Base-by-base conservation (phyloP, 352 stramenopile genomes). In the Pythium rishiriense region DNA sequence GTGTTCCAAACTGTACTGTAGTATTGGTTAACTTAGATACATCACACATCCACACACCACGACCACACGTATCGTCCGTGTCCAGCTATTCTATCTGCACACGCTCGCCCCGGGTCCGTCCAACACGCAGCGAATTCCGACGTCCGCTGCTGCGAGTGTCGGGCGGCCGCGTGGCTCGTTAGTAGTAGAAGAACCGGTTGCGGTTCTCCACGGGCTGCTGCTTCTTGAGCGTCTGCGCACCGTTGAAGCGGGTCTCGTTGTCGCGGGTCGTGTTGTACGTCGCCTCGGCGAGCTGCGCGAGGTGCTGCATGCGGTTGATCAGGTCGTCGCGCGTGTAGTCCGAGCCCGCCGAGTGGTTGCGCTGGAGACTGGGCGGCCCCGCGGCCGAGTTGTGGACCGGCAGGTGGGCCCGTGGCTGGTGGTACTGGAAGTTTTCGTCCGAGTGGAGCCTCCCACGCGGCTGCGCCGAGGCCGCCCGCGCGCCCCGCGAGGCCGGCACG, bases 171-270 rank as follows among this genome's bases (percentile, higher is more conserved):
- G 8, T 39, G 15, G 15, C 52, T 37, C 11, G 14, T 11, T 59
- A 60, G 52, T 62, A 62, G 61, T 68, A 68, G 52, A 68, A 68
- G 52, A 68, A 68, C 22, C 61, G 61, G 43, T 68, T 68, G 42
- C 61, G 61, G 61, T 47, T 68, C 52, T 62, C 61, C 7, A 68
- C 42, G 8, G 51, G 51, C 19, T 50, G 50, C 12, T 49, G 24
- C 39, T 47, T 49, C 28, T 47, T 41, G 14, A 49, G 42, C 26
- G 31, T 17, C 25, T 64, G 53, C 24, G 60, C 17, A 11, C 33
- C 37, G 25, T 53, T n/a, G 14, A 69, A 25, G 41, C 33, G n/a
- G 21, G 19, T 57, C 42, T 60, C 55, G 55, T 64, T 69, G 63
- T 59, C 42, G 14, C 31, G 28, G 9, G 53, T 69, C 24, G 63